phyloP scores from a whole-genome alignment of 1,284 basidiomycete genomes.

The Ustilago shanxiensis region DNA sequence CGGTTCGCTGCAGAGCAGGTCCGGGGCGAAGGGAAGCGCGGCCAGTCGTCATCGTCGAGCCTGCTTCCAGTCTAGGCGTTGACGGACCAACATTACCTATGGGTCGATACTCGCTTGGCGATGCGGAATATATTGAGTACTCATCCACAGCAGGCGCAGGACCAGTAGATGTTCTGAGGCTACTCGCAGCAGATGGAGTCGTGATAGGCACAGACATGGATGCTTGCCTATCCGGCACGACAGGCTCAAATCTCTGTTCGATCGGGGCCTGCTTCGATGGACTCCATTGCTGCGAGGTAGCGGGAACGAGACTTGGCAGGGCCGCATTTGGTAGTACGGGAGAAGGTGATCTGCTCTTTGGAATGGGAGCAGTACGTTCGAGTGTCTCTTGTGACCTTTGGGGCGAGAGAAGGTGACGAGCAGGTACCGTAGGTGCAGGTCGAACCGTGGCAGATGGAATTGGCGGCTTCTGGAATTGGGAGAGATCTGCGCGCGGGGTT shows the following conservation, averaged over 20 bases:
- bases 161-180: not conserved
- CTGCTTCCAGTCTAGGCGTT: conserved; percentile 7
- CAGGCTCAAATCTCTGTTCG: conserved; percentile 13
- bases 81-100: conserved; percentile 3
- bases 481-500: conserved; percentile 26
- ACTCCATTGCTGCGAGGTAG: conserved; percentile 8
- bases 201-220: conserved; percentile 7
- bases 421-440: conserved; percentile 13
- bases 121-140: conserved; percentile 8
- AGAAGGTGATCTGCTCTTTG: conserved; percentile 19
- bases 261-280: conserved; percentile 15
- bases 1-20: conserved; percentile 16
- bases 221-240: conserved; percentile 19
- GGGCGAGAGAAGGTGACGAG: conserved; percentile 26
- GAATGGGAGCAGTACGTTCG: conserved; percentile 4
- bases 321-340: not conserved
- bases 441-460: conserved; percentile 19
- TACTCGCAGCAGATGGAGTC: not conserved
- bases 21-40: conserved; percentile 18
- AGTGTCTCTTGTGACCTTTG: conserved; percentile 31
- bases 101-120: conserved; percentile 11
- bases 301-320: not conserved
- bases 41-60: conserved; percentile 27
- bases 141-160: conserved; percentile 2
- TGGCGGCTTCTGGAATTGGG: conserved; percentile 22